phyloP scores from a whole-genome alignment of 805 yeast species.

The Ogataea henricii region DNA sequence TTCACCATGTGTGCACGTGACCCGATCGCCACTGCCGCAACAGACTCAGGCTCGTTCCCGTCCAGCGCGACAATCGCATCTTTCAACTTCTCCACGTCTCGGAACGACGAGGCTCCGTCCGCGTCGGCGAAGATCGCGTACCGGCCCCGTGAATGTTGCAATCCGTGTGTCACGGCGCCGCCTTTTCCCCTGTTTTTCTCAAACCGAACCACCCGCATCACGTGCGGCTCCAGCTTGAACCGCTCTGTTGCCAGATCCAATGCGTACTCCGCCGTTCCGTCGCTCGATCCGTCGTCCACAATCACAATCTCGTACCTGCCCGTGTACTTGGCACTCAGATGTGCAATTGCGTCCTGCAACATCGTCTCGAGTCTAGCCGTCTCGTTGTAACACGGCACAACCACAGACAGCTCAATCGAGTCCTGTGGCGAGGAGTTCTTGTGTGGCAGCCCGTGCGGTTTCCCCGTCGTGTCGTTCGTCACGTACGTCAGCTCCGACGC shows the following conservation, averaged over 20 bases:
- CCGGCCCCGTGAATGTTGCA: slow-evolving; percentile 71
- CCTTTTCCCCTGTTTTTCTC: slow-evolving; percentile 87
- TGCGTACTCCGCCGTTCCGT: slow-evolving; percentile 76
- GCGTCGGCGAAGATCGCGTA: slow-evolving; percentile 92
- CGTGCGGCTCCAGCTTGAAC: slow-evolving; percentile 53
- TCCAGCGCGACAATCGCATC: slow-evolving; percentile 39
- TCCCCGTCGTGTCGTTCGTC: slow-evolving; percentile 45
- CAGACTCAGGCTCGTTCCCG: slow-evolving; percentile 19
- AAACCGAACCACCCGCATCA: slow-evolving; percentile 69
- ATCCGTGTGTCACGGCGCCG: slow-evolving; percentile 95
- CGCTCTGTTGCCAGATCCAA: slow-evolving; percentile 57
- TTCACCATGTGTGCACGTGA: slow-evolving; percentile 96
- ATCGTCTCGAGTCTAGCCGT: slow-evolving; percentile 66
- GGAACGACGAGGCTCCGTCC: slow-evolving; percentile 89
- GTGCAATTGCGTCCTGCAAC: slow-evolving; percentile 68
- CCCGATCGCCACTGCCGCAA: slow-evolving; percentile 77
- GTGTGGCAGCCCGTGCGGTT: slow-evolving; percentile 37
- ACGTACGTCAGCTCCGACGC: slow-evolving; percentile 54
- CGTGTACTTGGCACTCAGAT: slow-evolving; percentile 39
- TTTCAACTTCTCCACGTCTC: slow-evolving; percentile 61
- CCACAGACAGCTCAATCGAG: slow-evolving; percentile 65
- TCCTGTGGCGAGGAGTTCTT: slow-evolving; percentile 37
- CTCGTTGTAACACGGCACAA: slow-evolving; percentile 95
- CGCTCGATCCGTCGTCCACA: slow-evolving; percentile 91
- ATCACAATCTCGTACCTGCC: slow-evolving; percentile 72